A percentile compares a stretch with the other conserved stretches of the same genome.
Evolutionary conservation across 164 flowering plant genomes (phyloP).

Genomic region (Saururus chinensis): DNA sequence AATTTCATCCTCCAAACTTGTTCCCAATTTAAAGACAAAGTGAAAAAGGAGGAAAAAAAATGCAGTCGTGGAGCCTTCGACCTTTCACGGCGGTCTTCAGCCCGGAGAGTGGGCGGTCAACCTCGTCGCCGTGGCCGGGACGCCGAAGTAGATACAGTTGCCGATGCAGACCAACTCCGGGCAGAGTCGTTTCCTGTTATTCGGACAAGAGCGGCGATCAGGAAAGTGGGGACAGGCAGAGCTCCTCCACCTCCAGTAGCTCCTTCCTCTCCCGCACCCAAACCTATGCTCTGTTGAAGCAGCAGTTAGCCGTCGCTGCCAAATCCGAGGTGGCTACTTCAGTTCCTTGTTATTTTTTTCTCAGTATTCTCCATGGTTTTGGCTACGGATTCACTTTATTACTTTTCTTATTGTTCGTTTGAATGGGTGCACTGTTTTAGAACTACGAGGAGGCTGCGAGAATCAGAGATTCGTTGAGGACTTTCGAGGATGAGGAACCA

Average conservation of each 20-base stretch:
- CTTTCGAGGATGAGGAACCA: constrained; percentile 82
- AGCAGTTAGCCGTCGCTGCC: constrained; percentile 85
- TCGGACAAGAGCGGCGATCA: constrained; percentile 22
- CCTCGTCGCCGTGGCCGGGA: neutral
- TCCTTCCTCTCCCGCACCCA: constrained; percentile 58
- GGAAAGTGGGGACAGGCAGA: constrained; percentile 12
- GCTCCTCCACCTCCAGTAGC: constrained; percentile 15
- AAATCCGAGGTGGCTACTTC: constrained; percentile 69
- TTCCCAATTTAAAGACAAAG: too few species aligned
- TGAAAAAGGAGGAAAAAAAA: constrained; percentile 5
- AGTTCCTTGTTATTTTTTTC: constrained; percentile 3
- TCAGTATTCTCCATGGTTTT: neutral
- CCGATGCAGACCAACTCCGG: neutral
- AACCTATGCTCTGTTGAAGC: constrained; percentile 72
- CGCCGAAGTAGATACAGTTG: constrained; percentile 4
- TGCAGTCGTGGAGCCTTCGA: constrained; percentile 42
- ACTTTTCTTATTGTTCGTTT: neutral
- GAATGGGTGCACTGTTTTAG: constrained; percentile 18
- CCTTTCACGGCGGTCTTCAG: constrained; percentile 25
- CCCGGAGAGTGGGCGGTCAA: constrained; percentile 9
- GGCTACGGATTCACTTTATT: neutral
- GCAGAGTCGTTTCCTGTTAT: constrained; percentile 39
- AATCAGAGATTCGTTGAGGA: constrained; percentile 69
- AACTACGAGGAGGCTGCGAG: constrained; percentile 92
- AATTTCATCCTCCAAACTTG: too few species aligned